Evolutionary conservation across 441 rosid species (phyloP), one percentile per base, ranked within the genome.

Genomic region (Hura crepitans): DNA sequence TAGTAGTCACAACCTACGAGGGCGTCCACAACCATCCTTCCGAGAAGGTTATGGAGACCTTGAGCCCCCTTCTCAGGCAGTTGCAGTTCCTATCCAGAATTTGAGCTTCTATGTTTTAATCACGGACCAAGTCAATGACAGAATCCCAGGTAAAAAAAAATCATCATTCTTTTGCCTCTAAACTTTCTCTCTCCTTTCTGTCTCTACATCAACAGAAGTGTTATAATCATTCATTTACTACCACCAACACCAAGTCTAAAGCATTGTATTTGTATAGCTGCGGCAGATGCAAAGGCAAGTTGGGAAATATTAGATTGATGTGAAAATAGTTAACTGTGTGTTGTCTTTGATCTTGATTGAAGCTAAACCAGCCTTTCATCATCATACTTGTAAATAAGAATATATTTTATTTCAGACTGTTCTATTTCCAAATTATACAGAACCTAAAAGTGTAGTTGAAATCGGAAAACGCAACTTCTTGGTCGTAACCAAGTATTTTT

Each of bases 11-110:
- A 2, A 68, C 64, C 4, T 68, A 68, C 18, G 72, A 68, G 39
- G 64, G 64, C 9, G 28, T 57, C 18, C 72, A 68, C 11, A 68
- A 68, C 9, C 72, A 68, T 43, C 72, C 72, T 28, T 68, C 30
- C 14, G 72, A 68, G 62, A 28, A 68, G 57, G 63, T 68, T 3
- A 68, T 68, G 72, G 72, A 68, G 33, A 57, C 53, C 27, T 57
- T 68, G 43, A 56, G 42, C 43, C 72, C 72, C 10, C 63, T 68
- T 42, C 72, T 68, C 7, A 56, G 55, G 63, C 64, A 68, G 54
- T 28, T 68, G 10, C 72, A 68, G 43, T 68, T 68, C 28, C 54
- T 68, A 6, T 68, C 64, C 12, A 56, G 72, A 43, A 56, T 68
- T 56, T 68, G n/a, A n/a, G n/a, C n/a, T n/a, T n/a, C n/a, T n/a